phyloP scores from a whole-genome alignment of 2,329 filamentous ascomycete species.

The Ophiostoma piceae region DNA sequence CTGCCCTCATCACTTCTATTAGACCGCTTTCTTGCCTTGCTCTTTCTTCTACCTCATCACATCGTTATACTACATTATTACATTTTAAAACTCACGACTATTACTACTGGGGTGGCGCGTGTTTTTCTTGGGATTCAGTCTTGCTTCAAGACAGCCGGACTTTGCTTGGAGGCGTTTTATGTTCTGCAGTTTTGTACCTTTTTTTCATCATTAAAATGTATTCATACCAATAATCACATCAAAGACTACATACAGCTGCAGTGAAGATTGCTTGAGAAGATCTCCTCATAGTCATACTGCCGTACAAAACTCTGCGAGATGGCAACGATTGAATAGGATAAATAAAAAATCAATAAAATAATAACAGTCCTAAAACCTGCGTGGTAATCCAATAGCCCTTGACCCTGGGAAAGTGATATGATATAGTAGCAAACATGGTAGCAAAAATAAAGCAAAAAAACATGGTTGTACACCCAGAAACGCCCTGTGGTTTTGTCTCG shows the following conservation, averaged over 20 bases:
- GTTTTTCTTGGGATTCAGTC: background rate
- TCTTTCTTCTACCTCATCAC: background rate
- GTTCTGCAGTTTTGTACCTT: background rate
- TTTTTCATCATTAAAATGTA: background rate
- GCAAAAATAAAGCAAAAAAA: background rate
- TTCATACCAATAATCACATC: background rate
- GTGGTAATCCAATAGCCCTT: background rate
- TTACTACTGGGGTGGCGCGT: background rate
- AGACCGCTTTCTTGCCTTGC: background rate
- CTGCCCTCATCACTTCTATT: background rate
- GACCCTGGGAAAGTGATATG: background rate
- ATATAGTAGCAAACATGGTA: background rate
- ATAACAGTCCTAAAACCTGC: conserved; percentile 1
- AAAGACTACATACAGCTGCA: background rate
- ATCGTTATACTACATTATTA: background rate
- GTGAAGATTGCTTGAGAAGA: background rate
- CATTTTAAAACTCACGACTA: background rate
- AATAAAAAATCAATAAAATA: background rate
- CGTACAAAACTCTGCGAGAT: background rate
- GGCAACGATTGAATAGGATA: background rate
- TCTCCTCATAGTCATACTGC: background rate
- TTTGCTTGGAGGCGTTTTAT: conserved; percentile 1
- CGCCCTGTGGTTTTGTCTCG: background rate
- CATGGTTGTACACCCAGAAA: background rate
- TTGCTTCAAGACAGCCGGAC: background rate